Evolutionary conservation across 2,329 filamentous ascomycete genomes (phyloP).

Genomic region (Colletotrichum cordylinicola): DNA sequence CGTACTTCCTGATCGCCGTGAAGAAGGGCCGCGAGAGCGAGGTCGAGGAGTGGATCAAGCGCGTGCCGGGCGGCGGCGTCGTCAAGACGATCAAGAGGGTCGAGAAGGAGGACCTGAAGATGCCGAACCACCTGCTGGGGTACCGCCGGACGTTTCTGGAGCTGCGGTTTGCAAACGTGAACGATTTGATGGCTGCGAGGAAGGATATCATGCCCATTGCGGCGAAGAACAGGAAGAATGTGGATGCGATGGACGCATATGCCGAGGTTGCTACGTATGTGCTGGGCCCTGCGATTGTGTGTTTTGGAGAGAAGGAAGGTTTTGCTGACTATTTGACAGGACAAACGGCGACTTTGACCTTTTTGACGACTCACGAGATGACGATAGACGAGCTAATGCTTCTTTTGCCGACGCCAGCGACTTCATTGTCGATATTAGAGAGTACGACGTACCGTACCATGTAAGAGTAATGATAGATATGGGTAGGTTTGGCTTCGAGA

Average conservation of each 20-base stretch:
- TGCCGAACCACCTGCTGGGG: conserved; percentile 95
- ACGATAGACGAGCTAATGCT: conserved; percentile 79
- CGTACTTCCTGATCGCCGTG: conserved; percentile 92
- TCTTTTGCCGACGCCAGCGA: conserved; percentile 88
- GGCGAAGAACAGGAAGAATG: conserved; percentile 94
- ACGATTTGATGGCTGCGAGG: conserved; percentile 83
- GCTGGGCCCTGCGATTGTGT: background rate
- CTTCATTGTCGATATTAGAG: conserved; percentile 97
- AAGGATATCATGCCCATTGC: conserved; percentile 88
- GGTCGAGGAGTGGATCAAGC: conserved; percentile 93
- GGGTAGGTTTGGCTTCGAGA: conserved; percentile 52
- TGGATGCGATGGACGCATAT: conserved; percentile 98
- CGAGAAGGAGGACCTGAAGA: conserved; percentile 90
- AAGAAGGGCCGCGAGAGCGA: conserved; percentile 88
- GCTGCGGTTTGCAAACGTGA: conserved; percentile 86
- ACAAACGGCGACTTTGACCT: conserved; percentile 87
- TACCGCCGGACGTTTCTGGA: conserved; percentile 89
- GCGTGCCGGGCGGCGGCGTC: conserved; percentile 78
- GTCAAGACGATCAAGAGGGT: conserved; percentile 79
- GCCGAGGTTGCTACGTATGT: conserved; percentile 89
- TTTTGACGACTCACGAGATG: conserved; percentile 86
- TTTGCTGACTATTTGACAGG: conserved; percentile 45
- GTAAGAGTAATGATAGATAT: conserved; percentile 98
- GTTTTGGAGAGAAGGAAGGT: too few relatives aligned
- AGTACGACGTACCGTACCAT: conserved; percentile 99